Conservation (phyloP, 2,329 filamentous ascomycete species). For the Ophiocordyceps unilateralis region DNA sequence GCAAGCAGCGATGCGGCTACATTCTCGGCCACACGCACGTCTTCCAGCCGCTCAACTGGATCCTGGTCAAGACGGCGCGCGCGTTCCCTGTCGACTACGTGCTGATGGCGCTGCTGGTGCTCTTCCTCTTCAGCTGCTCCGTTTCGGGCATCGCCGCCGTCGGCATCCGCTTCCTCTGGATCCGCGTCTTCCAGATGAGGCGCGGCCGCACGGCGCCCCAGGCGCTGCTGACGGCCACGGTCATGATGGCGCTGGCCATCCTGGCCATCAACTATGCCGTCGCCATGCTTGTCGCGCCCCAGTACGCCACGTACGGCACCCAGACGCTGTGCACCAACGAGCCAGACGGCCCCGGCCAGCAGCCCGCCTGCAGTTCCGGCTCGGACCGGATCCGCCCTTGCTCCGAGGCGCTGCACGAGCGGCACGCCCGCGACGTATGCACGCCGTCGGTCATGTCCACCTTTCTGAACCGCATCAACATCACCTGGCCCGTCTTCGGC, state of each 20-base stretch:
- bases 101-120: slow-evolving; percentile 66
- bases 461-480: slow-evolving; percentile 78
- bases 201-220: slow-evolving; percentile 82
- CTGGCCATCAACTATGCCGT: slow-evolving; percentile 86
- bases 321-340: slow-evolving; percentile 82
- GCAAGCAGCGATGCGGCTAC: slow-evolving; percentile 81
- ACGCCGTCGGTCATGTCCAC: slow-evolving; percentile 83
- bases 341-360: slow-evolving; percentile 40
- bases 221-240: slow-evolving; percentile 76
- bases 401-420: slow-evolving; percentile 55
- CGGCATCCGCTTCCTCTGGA: slow-evolving; percentile 92
- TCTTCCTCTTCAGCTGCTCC: slow-evolving; percentile 79
- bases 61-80: slow-evolving; percentile 57
- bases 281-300: slow-evolving; percentile 85
- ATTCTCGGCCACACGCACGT: slow-evolving; percentile 75
- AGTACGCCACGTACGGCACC: slow-evolving; percentile 86
- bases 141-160: slow-evolving; percentile 73
- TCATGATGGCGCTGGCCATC: slow-evolving; percentile 76
- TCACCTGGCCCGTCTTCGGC: slow-evolving; percentile 93
- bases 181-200: slow-evolving; percentile 80
- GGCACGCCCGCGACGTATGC: slow-evolving; percentile 64
- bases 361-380: slow-evolving; percentile 59
- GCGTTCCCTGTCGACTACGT: slow-evolving; percentile 87
- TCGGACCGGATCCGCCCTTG: slow-evolving; percentile 62
- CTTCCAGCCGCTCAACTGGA: slow-evolving; percentile 88